phyloP scores from a whole-genome alignment of 2,329 filamentous ascomycete species.

The Xylariaceae sp. region DNA sequence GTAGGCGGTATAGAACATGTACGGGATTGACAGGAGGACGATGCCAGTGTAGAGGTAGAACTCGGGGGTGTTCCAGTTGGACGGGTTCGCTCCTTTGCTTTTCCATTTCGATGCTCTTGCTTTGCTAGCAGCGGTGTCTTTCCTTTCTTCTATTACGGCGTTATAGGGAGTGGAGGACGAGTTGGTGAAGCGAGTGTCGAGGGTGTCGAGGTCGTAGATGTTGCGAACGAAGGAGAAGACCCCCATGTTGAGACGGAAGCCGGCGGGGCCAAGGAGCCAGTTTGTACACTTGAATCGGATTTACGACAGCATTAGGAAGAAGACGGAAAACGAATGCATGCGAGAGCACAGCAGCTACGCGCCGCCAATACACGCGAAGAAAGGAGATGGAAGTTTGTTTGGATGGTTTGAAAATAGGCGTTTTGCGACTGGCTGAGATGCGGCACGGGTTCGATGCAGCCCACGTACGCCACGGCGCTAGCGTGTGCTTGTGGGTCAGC shows the following conservation, averaged over 20 bases:
- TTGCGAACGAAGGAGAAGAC: constrained; percentile 32
- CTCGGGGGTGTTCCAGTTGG: constrained; percentile 83
- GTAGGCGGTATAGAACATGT: constrained; percentile 89
- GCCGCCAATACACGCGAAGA: too few species aligned
- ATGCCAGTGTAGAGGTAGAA: constrained; percentile 77
- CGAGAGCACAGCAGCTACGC: background rate
- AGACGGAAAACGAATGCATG: background rate
- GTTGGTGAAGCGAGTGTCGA: constrained; percentile 62
- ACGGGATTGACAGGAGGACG: constrained; percentile 63
- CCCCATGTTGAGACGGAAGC: constrained; percentile 35
- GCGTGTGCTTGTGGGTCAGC: too few species aligned
- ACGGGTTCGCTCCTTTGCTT: constrained; percentile 45
- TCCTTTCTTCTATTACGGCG: constrained; percentile 49
- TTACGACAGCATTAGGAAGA: constrained; percentile 15
- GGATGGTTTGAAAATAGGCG: too few species aligned
- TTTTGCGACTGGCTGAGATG: too few species aligned
- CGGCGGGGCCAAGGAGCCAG: constrained; percentile 16
- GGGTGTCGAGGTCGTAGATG: constrained; percentile 62
- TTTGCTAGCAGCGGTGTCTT: constrained; percentile 38
- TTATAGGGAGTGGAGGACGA: constrained; percentile 66
- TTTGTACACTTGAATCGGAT: constrained; percentile 4
- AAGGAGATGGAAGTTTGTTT: too few species aligned
- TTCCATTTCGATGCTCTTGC: constrained; percentile 41
- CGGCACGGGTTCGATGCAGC: too few species aligned
- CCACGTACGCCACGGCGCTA: too few species aligned